Conservation (phyloP, 768 basidiomycete genomes). For the Suillus occidentalis region DNA sequence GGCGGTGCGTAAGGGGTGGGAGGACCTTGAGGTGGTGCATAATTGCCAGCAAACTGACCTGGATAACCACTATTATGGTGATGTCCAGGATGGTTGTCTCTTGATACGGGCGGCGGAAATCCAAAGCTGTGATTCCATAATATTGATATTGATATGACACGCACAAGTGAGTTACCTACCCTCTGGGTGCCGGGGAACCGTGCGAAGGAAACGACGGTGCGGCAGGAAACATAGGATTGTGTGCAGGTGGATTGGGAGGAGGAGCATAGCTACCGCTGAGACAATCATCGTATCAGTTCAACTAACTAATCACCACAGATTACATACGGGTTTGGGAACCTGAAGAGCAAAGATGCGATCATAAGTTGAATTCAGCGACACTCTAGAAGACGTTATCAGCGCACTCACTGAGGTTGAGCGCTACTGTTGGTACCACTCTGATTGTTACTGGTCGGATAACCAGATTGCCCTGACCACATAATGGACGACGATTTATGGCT, state of each 20-base stretch:
- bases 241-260: conserved; percentile 3
- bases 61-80: conserved; percentile 30
- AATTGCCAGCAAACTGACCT: conserved; percentile 23
- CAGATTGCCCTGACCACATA: conserved; percentile 13
- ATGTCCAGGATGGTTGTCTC: conserved; percentile 42
- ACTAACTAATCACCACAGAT: background rate
- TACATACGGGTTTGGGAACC: conserved; percentile 19
- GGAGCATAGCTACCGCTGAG: conserved; percentile 1
- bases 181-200: conserved; percentile 7
- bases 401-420: conserved; percentile 16
- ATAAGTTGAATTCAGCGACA: background rate
- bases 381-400: background rate
- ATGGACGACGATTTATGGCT: background rate
- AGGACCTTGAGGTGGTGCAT: conserved; percentile 13
- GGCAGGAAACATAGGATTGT: conserved; percentile 2
- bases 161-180: conserved; percentile 8
- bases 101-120: conserved; percentile 28
- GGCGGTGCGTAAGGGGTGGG: conserved; percentile 6
- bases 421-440: background rate
- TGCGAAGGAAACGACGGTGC: conserved; percentile 10
- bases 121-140: conserved; percentile 6
- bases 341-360: background rate
- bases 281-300: background rate
- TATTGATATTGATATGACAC: background rate
- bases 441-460: conserved; percentile 6